Conservation (phyloP, 2,329 filamentous ascomycete genomes). For the Arthrobotrys megalospora region DNA sequence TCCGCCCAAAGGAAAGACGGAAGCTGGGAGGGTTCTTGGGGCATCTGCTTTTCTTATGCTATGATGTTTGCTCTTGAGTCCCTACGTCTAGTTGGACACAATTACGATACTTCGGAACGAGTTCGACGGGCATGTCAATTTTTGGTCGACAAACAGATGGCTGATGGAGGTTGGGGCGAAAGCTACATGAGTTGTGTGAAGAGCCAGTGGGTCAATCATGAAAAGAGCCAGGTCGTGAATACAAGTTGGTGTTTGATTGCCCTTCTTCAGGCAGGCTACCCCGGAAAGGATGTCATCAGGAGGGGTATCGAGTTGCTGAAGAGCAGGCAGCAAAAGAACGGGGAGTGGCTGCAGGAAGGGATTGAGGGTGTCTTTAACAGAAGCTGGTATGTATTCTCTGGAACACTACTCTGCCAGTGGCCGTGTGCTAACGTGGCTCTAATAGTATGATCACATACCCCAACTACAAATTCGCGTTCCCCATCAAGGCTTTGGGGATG, state of each 20-base stretch:
- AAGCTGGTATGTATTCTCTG: conserved; percentile 77
- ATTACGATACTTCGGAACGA: conserved; percentile 79
- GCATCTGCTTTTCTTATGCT: conserved; percentile 97
- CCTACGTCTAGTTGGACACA: conserved; percentile 84
- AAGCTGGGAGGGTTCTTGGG: conserved; percentile 98
- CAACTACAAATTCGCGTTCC: conserved; percentile 98
- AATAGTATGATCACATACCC: conserved; percentile 95
- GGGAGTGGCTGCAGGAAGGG: conserved; percentile 94
- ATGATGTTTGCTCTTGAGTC: conserved; percentile 96
- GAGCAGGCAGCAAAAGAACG: conserved; percentile 85
- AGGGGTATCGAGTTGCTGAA: conserved; percentile 85
- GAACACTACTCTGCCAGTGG: background rate
- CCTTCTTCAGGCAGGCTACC: conserved; percentile 85
- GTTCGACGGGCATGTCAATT: conserved; percentile 86
- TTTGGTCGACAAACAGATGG: conserved; percentile 84
- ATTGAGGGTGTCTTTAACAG: conserved; percentile 99
- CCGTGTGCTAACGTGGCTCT: background rate
- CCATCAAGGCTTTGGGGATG: conserved; percentile 93
- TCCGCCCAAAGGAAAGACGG: conserved; percentile 82
- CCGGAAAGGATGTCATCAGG: conserved; percentile 79
- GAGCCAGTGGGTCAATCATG: conserved; percentile 63
- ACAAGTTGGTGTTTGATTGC: conserved; percentile 91
- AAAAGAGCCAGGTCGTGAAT: conserved; percentile 81
- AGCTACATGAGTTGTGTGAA: conserved; percentile 78
- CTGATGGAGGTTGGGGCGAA: conserved; percentile 96